phyloP scores from a whole-genome alignment of 2,329 filamentous ascomycete genomes.

The Fusarium hainanense region DNA sequence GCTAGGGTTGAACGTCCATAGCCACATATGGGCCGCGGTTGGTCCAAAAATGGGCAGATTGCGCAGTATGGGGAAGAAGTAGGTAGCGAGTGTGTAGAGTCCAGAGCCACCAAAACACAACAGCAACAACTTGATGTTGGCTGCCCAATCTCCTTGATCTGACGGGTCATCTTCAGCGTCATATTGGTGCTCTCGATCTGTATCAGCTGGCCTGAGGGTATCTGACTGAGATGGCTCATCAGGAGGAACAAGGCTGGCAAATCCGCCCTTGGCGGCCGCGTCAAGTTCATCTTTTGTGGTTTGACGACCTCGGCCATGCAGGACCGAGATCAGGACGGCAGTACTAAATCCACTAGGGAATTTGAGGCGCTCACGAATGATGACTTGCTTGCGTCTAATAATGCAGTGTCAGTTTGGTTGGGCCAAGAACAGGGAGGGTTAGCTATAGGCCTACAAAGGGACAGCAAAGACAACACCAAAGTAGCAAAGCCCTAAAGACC shows the following conservation, averaged over 20 bases:
- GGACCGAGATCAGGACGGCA: conserved; percentile 88
- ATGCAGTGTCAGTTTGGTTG: conserved; percentile 3
- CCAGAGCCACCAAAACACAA: conserved; percentile 70
- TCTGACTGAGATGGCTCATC: conserved; percentile 37
- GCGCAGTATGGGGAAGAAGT: conserved; percentile 87
- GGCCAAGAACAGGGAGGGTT: not conserved
- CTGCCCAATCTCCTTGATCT: conserved; percentile 51
- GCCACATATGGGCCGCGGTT: conserved; percentile 79
- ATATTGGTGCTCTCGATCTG: conserved; percentile 51
- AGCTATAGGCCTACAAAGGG: conserved; percentile 67
- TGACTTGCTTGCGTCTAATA: conserved; percentile 80
- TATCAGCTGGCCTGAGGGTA: conserved; percentile 39
- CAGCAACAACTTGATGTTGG: conserved; percentile 66
- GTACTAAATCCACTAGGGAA: conserved; percentile 97
- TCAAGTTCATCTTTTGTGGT: conserved; percentile 51
- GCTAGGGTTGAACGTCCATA: conserved; percentile 96
- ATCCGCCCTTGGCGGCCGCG: conserved; percentile 52
- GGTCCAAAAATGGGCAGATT: conserved; percentile 88
- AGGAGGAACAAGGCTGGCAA: conserved; percentile 57
- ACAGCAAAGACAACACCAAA: conserved; percentile 98
- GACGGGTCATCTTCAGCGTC: conserved; percentile 35
- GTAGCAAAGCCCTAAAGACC: conserved; percentile 93
- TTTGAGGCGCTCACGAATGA: conserved; percentile 89
- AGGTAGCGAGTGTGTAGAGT: conserved; percentile 81
- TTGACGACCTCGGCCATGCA: conserved; percentile 72